Conservation (phyloP, 2,329 filamentous ascomycete species). For the Cytospora mali region DNA sequence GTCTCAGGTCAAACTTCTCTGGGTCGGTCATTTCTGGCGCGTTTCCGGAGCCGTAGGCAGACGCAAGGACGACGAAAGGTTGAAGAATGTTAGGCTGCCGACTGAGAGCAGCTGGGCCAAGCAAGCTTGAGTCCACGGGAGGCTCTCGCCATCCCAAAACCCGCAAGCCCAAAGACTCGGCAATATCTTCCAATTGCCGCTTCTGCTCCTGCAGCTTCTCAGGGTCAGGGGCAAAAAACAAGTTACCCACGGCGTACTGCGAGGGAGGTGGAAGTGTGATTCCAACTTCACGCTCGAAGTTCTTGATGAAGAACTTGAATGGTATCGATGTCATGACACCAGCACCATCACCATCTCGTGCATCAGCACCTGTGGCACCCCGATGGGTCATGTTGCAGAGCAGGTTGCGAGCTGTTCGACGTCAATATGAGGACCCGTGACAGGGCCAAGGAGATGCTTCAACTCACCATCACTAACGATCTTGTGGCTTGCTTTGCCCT, state of each 20-base stretch:
- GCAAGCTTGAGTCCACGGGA: constrained; percentile 87
- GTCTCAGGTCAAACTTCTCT: constrained; percentile 78
- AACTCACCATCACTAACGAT: constrained; percentile 94
- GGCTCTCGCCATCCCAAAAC: constrained; percentile 96
- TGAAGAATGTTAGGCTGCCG: constrained; percentile 94
- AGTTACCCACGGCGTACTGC: constrained; percentile 94
- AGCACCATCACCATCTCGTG: constrained; percentile 95
- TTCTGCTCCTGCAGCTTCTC: constrained; percentile 89
- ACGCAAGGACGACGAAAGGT: constrained; percentile 87
- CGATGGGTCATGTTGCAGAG: constrained; percentile 99
- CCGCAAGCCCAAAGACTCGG: constrained; percentile 81
- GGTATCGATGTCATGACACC: constrained; percentile 99
- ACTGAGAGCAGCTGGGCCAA: constrained; percentile 89
- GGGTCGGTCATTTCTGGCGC: constrained; percentile 78
- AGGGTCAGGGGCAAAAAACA: constrained; percentile 97
- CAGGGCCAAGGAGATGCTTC: neutral
- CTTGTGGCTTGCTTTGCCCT: constrained; percentile 96
- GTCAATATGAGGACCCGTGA: constrained; percentile 17
- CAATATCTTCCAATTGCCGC: constrained; percentile 90
- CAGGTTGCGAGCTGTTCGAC: constrained; percentile 73
- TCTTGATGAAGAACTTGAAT: constrained; percentile 98
- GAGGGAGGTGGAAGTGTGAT: constrained; percentile 84
- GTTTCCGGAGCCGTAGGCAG: constrained; percentile 80
- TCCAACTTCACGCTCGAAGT: constrained; percentile 89
- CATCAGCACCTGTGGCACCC: constrained; percentile 96